Evolutionary conservation across 139 green algal genomes (phyloP).

Genomic region (Coelastrella sp.): DNA sequence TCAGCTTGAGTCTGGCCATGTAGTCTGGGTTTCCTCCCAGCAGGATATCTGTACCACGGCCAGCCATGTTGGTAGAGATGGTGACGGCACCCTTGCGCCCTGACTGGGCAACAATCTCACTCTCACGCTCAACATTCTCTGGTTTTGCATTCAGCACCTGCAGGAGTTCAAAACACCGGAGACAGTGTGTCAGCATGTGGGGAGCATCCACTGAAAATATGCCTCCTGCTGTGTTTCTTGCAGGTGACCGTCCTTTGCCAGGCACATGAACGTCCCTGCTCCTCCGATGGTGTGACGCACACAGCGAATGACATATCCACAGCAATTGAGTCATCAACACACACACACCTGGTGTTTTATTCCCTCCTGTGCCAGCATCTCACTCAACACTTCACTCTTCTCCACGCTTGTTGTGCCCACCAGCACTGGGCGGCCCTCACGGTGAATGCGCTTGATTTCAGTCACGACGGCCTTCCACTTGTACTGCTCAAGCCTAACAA

Average conservation of each 20-base stretch:
- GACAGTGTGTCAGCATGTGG: too few relatives aligned
- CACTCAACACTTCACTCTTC: constrained; percentile 87
- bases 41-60: constrained; percentile 98
- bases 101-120: constrained; percentile 95
- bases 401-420: constrained; percentile 96
- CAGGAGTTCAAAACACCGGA: not conserved
- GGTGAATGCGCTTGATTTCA: constrained; percentile 93
- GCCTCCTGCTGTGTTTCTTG: too few relatives aligned
- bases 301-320: not conserved
- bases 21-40: constrained; percentile 80
- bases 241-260: too few relatives aligned
- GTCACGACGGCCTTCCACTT: constrained; percentile 92
- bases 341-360: constrained; percentile 78
- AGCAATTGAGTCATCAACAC: not conserved
- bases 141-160: constrained; percentile 99
- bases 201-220: too few relatives aligned
- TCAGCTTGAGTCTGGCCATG: constrained; percentile 91
- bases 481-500: constrained; percentile 66
- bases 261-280: not conserved
- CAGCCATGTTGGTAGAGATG: constrained; percentile 99
- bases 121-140: constrained; percentile 98
- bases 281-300: not conserved
- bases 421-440: constrained; percentile 90
- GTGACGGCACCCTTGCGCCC: constrained; percentile 90
- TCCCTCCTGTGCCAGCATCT: constrained; percentile 75